Percentiles rank a stretch among this genome's conserved stretches.
phyloP scores from a whole-genome alignment of 495 filamentous ascomycete species.

The Penicillium diatomitis region DNA sequence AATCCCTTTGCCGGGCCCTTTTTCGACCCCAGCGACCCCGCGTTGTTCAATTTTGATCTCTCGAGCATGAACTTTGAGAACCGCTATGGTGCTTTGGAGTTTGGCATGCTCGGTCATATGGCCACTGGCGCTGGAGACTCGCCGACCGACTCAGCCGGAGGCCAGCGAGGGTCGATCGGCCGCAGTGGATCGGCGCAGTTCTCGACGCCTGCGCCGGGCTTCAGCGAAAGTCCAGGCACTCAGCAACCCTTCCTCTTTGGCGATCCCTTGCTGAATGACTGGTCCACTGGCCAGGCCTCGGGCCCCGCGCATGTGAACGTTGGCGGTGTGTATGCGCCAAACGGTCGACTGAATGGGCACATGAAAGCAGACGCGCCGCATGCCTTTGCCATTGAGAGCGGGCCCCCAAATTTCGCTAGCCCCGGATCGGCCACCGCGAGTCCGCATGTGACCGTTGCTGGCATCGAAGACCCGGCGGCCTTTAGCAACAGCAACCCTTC shows the following conservation, averaged over 20 bases:
- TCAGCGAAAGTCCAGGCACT: constrained; percentile 36
- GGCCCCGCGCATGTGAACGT: constrained; percentile 33
- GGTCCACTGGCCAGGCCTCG: constrained; percentile 31
- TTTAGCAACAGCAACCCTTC: constrained; percentile 15
- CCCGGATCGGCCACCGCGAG: constrained; percentile 44
- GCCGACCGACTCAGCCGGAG: constrained; percentile 48
- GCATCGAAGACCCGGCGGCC: constrained; percentile 26
- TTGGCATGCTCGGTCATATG: constrained; percentile 92
- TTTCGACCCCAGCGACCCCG: constrained; percentile 85
- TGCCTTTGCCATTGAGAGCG: constrained; percentile 65
- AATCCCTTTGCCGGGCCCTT: constrained; percentile 49
- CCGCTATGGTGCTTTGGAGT: constrained; percentile 87
- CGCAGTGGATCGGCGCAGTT: constrained; percentile 41
- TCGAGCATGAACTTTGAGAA: constrained; percentile 93
- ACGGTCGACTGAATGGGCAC: constrained; percentile 32
- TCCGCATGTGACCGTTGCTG: constrained; percentile 33
- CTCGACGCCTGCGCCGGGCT: constrained; percentile 30
- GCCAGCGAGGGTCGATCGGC: constrained; percentile 40
- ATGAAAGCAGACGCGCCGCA: constrained; percentile 47
- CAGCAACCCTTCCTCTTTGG: constrained; percentile 41
- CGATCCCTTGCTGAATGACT: constrained; percentile 39
- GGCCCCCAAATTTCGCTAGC: constrained; percentile 52
- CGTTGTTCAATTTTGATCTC: constrained; percentile 86
- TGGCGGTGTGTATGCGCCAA: constrained; percentile 32
- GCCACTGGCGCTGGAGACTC: constrained; percentile 76